Conservation (phyloP, 768 basidiomycete species). For the Pulveroboletus sp. region DNA sequence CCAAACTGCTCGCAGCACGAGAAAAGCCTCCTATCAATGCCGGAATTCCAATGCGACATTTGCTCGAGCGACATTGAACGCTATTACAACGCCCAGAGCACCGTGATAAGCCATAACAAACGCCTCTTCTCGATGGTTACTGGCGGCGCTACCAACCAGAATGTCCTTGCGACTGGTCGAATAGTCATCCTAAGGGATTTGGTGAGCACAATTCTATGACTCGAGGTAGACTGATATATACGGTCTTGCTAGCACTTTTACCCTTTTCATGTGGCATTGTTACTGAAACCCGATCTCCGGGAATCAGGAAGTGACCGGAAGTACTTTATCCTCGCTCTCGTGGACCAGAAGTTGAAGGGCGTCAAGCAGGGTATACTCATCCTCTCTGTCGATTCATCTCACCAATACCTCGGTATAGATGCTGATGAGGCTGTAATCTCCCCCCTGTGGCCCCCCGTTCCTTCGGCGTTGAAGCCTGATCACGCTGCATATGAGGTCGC, state of each 20-base stretch:
- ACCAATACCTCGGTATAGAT: slow-evolving; percentile 39
- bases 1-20: slow-evolving; percentile 52
- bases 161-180: slow-evolving; percentile 66
- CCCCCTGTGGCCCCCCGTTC: slow-evolving; percentile 73
- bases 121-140: slow-evolving; percentile 56
- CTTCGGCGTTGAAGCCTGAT: slow-evolving; percentile 42
- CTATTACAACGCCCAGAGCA: slow-evolving; percentile 69
- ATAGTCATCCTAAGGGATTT: slow-evolving; percentile 79
- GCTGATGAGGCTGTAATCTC: slow-evolving; percentile 51
- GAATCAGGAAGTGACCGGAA: slow-evolving; percentile 45
- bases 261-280: slow-evolving; percentile 60
- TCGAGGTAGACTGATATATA: not conserved
- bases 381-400: not conserved
- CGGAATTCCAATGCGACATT: slow-evolving; percentile 60
- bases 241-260: slow-evolving; percentile 61
- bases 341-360: slow-evolving; percentile 56
- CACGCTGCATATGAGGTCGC: slow-evolving; percentile 63
- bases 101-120: slow-evolving; percentile 60
- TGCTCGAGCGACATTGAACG: slow-evolving; percentile 69
- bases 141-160: slow-evolving; percentile 57
- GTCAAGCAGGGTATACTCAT: slow-evolving; percentile 44
- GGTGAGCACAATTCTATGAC: slow-evolving; percentile 42
- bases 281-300: slow-evolving; percentile 63
- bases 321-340: slow-evolving; percentile 71
- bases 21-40: slow-evolving; percentile 54